Base-by-base conservation (phyloP, 2,329 filamentous ascomycete species). In the Diaporthe destruens region DNA sequence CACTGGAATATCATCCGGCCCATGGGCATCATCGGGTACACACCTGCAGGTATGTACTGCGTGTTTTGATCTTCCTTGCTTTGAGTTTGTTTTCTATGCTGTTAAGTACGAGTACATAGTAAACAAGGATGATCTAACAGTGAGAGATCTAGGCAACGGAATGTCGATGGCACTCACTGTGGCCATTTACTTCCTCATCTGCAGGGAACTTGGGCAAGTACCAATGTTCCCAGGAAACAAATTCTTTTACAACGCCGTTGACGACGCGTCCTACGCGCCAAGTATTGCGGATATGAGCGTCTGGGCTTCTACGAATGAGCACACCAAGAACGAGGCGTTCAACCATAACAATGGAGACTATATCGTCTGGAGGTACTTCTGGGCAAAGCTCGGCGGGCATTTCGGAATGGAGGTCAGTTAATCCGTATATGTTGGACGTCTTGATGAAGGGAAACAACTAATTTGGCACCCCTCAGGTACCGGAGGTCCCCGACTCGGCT, bases 91-190 rank as follows among this genome's bases (percentile, higher is more conserved):
- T 20, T 12, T 25, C 9, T 11, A 9, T 14, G 2, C 25, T 23
- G 6, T 34, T 11, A 16, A 16, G 29, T 16, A 4, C 8, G 25
- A 1, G 6, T n/a, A n/a, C n/a, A n/a, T n/a, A n/a, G n/a, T 12
- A 39, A 2, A 39, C 11, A 39, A 32, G 9, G 18, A 3, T 34
- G 34, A 47, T 20, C 53, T 61, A 12, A 67, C 23, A 20, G n/a
- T 25, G 16, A n/a, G 23, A 23, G 11, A 16, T 16, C 11, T 6
- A 76, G 76, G 75, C 42, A 79, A 80, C 36, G 79, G 78, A 29
- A 80, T 80, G 79, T 80, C 78, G 1, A 75, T 78, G 29, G 76
- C 75, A 2, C 23, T 80, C 4, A 80, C 79, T 2, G 54, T 80
- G 0, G 77, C 76, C 0, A 71, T 80, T 20, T 80, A 80, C 68